These are phyloP conservation scores for Diutina ranongensis DNA, from an alignment of 1,139 yeast genomes.

Conservation along the genomic window DNA sequence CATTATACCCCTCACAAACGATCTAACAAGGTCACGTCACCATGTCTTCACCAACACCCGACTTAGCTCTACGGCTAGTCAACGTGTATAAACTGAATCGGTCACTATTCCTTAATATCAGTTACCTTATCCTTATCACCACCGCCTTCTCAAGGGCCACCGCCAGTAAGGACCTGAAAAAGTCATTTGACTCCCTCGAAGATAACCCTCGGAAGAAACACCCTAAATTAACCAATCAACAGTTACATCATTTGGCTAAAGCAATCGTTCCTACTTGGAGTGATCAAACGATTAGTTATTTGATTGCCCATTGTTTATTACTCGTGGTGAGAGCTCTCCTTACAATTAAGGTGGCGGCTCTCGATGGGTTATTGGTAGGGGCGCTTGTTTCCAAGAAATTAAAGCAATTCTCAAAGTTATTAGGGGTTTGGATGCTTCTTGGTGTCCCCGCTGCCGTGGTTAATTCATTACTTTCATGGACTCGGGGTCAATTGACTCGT, in stretches of 20 bases:
- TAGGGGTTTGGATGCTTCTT: conserved; percentile 70
- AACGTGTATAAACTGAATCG: conserved; percentile 34
- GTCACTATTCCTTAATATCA: conserved; percentile 35
- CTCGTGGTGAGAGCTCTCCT: conserved; percentile 61
- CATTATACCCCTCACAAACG: no score
- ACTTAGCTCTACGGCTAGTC: conserved; percentile 16
- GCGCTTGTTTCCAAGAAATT: conserved; percentile 67
- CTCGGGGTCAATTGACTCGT: conserved; percentile 59
- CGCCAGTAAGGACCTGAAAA: conserved; percentile 11
- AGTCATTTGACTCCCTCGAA: conserved; percentile 5
- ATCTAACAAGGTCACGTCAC: neutral
- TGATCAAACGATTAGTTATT: conserved; percentile 26
- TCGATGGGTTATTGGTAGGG: conserved; percentile 82
- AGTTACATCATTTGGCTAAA: conserved; percentile 21
- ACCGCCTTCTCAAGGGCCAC: conserved; percentile 38
- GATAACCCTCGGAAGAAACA: conserved; percentile 11
- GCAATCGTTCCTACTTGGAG: conserved; percentile 28
- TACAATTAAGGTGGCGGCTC: conserved; percentile 72
- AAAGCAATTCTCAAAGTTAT: conserved; percentile 46
- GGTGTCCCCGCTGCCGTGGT: conserved; percentile 84
- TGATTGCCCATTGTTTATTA: conserved; percentile 48
- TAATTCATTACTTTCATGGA: conserved; percentile 61
- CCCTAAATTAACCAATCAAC: conserved; percentile 23
- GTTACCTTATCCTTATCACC: conserved; percentile 35
- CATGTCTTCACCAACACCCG: neutral